phyloP scores from a whole-genome alignment of 2,329 filamentous ascomycete species.

The Fusarium torreyae region DNA sequence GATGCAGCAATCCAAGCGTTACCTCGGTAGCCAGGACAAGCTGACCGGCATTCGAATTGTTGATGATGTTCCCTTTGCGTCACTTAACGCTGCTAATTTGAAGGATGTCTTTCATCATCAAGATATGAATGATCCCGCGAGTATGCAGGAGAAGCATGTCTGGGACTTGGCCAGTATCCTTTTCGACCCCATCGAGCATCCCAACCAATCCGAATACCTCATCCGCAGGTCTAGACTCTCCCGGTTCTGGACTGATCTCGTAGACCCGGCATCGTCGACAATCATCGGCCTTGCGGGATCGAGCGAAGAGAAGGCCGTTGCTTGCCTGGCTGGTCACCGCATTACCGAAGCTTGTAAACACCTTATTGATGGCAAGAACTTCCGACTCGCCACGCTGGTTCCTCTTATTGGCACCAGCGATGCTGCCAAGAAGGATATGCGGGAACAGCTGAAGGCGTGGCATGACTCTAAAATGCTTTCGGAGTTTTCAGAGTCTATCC shows the following conservation, averaged over 20 bases:
- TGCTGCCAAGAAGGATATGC: slow-evolving; percentile 80
- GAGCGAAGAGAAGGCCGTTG: slow-evolving; percentile 86
- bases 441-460: slow-evolving; percentile 87
- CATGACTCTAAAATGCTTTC: slow-evolving; percentile 84
- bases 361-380: slow-evolving; percentile 82
- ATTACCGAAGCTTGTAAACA: slow-evolving; percentile 86
- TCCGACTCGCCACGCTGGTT: slow-evolving; percentile 87
- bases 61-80: slow-evolving; percentile 73
- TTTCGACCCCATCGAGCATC: slow-evolving; percentile 77
- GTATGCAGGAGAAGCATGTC: slow-evolving; percentile 77
- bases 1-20: slow-evolving; percentile 68
- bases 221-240: slow-evolving; percentile 76
- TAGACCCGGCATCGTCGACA: slow-evolving; percentile 71
- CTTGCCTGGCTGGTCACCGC: slow-evolving; percentile 83
- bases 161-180: slow-evolving; percentile 92
- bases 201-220: slow-evolving; percentile 58
- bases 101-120: slow-evolving; percentile 60
- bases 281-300: slow-evolving; percentile 72
- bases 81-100: slow-evolving; percentile 57
- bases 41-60: slow-evolving; percentile 68
- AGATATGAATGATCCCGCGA: slow-evolving; percentile 61
- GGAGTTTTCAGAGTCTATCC: slow-evolving; percentile 87
- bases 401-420: slow-evolving; percentile 84
- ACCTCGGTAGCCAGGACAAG: slow-evolving; percentile 69
- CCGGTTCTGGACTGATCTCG: slow-evolving; percentile 75